These are phyloP conservation scores for Rhodotorula sp. DNA, from an alignment of 1,284 basidiomycete genomes.

Conservation along the genomic window DNA sequence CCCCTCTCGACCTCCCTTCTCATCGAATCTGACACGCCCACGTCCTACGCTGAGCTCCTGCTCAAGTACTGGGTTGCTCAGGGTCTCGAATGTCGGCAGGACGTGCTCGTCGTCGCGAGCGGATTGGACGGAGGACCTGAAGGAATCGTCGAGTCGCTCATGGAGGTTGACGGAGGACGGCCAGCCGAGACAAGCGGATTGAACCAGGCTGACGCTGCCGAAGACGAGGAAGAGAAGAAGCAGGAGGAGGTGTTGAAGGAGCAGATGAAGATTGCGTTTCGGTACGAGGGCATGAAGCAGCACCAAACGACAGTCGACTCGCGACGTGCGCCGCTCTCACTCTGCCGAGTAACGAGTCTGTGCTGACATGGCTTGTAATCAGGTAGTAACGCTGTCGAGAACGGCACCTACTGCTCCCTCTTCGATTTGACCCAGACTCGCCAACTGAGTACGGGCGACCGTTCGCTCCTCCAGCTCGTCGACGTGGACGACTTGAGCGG, in stretches of 20 bases:
- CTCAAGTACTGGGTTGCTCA: constrained; percentile 86
- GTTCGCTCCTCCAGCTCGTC: constrained; percentile 30
- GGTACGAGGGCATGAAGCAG: constrained; percentile 86
- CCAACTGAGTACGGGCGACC: constrained; percentile 33
- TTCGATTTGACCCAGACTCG: constrained; percentile 65
- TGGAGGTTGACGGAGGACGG: constrained; percentile 37
- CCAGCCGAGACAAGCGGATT: constrained; percentile 48
- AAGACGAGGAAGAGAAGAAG: constrained; percentile 58
- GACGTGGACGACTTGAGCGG: constrained; percentile 23
- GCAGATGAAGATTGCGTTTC: constrained; percentile 87
- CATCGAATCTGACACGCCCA: constrained; percentile 75
- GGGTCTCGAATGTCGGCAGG: constrained; percentile 71
- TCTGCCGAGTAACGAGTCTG: too few species aligned
- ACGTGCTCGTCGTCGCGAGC: constrained; percentile 59
- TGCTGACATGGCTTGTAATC: neutral
- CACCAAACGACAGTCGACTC: constrained; percentile 76
- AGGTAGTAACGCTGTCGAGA: constrained; percentile 5
- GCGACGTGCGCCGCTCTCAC: constrained; percentile 26
- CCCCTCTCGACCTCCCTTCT: constrained; percentile 75
- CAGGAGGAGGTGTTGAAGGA: constrained; percentile 54
- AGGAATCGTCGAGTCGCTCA: constrained; percentile 46
- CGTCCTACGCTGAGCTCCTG: constrained; percentile 80
- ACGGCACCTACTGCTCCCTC: constrained; percentile 63
- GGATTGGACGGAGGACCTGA: constrained; percentile 55
- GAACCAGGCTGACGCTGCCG: constrained; percentile 44